Percentiles rank a stretch among this genome's conserved stretches.
These are phyloP conservation scores for Pseudognaphalium luteoalbum DNA, from an alignment of 129 eudicot genomes.

Conservation along the genomic window DNA sequence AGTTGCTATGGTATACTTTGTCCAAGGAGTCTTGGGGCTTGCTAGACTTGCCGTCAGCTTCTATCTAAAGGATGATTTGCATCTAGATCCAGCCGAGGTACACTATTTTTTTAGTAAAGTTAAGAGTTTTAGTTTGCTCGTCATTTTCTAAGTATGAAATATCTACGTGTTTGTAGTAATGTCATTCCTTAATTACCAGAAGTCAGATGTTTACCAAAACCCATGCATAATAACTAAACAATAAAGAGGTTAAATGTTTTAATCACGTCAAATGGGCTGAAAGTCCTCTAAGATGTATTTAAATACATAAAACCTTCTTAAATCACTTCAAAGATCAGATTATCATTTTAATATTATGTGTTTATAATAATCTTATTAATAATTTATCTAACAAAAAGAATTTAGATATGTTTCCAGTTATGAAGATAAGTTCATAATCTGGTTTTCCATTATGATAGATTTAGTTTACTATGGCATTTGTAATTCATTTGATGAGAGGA, in stretches of 20 bases:
- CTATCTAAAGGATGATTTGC: slow-evolving; percentile 93
- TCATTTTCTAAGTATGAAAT: slow-evolving; percentile 7
- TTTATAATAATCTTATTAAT: background rate
- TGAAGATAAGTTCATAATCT: slow-evolving; percentile 3
- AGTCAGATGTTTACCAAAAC: background rate
- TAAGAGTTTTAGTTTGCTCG: slow-evolving; percentile 1
- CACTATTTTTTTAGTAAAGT: slow-evolving; percentile 10
- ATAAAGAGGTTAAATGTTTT: background rate
- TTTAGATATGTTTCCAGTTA: background rate
- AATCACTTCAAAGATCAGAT: background rate
- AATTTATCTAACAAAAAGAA: background rate
- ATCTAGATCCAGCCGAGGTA: slow-evolving; percentile 99
- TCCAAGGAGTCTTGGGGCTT: slow-evolving; percentile 96
- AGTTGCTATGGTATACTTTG: slow-evolving; percentile 96
- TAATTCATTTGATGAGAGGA: slow-evolving; percentile 4
- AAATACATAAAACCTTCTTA: background rate
- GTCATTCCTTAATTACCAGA: background rate
- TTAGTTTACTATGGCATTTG: background rate
- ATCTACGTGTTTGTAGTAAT: background rate
- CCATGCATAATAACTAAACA: background rate
- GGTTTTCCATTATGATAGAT: slow-evolving; percentile 2
- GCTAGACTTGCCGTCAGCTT: slow-evolving; percentile 94
- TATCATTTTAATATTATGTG: background rate
- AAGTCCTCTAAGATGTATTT: background rate
- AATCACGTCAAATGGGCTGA: background rate